phyloP scores from a whole-genome alignment of 2,329 filamentous ascomycete species.

The Clonostachys rosea region DNA sequence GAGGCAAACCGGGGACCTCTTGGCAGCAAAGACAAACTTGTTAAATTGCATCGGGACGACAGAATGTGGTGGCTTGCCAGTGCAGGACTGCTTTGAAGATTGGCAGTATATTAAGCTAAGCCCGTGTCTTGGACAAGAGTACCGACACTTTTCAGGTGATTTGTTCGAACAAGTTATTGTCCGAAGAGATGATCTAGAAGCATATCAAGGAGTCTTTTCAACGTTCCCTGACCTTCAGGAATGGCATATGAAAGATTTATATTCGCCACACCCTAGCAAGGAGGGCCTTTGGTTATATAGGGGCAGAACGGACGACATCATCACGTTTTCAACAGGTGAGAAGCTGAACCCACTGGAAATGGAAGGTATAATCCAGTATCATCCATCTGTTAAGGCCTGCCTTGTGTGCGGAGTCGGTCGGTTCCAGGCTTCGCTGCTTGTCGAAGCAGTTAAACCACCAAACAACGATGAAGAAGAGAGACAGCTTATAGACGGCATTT shows the following conservation, averaged over 20 bases:
- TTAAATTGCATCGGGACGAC: constrained; percentile 21
- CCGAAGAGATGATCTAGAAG: constrained; percentile 11
- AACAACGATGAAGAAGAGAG: constrained; percentile 9
- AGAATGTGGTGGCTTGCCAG: constrained; percentile 14
- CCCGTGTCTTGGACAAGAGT: constrained; percentile 10
- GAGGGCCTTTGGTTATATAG: constrained; percentile 24
- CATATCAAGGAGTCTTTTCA: constrained; percentile 28
- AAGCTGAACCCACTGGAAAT: constrained; percentile 34
- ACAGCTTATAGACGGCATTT: constrained; percentile 32
- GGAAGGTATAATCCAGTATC: constrained; percentile 20
- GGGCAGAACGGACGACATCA: constrained; percentile 30
- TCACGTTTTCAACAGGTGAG: constrained; percentile 32
- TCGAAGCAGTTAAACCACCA: constrained; percentile 33
- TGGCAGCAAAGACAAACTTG: constrained; percentile 14
- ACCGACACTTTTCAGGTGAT: constrained; percentile 8
- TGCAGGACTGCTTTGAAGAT: constrained; percentile 8
- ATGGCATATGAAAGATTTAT: constrained; percentile 39
- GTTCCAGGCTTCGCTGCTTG: constrained; percentile 14
- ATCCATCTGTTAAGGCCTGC: constrained; percentile 18
- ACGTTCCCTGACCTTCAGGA: constrained; percentile 32
- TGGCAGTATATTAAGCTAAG: constrained; percentile 23
- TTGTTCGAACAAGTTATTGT: constrained; percentile 25
- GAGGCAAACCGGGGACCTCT: constrained; percentile 17
- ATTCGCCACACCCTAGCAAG: constrained; percentile 24
- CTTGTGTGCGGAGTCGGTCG: constrained; percentile 24